Conservation (phyloP, 2,329 filamentous ascomycete species). For the Colletotrichum sp. region DNA sequence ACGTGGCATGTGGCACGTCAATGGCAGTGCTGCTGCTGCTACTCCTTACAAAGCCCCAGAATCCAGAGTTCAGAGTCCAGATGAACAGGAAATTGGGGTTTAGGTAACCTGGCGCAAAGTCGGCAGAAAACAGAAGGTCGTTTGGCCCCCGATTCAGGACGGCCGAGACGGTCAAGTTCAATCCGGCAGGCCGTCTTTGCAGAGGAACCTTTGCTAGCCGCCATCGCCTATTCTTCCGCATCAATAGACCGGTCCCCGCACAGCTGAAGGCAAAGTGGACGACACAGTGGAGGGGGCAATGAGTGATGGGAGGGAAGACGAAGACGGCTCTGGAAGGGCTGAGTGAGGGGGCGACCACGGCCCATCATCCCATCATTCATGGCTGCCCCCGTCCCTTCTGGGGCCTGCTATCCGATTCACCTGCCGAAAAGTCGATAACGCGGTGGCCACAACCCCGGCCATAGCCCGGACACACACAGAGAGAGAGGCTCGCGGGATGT, state of each 20-base stretch:
- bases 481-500: not conserved
- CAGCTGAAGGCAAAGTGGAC: not conserved
- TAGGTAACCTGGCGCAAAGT: not conserved
- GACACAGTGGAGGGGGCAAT: too few relatives aligned
- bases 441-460: not conserved
- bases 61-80: not conserved
- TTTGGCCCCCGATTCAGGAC: not conserved
- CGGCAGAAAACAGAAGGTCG: not conserved
- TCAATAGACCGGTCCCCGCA: not conserved
- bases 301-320: not conserved
- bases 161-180: not conserved
- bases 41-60: not conserved
- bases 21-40: not conserved
- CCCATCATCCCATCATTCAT: not conserved
- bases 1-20: constrained; percentile 1
- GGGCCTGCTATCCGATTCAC: not conserved
- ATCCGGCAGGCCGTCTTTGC: not conserved
- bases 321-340: not conserved
- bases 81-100: not conserved
- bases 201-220: constrained; percentile 17
- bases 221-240: not conserved
- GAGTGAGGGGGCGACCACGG: not conserved
- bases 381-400: not conserved
- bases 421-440: constrained; percentile 18
- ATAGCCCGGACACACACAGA: not conserved